phyloP scores from a whole-genome alignment of 768 basidiomycete genomes.

The Hygrophoropsis aurantiaca region DNA sequence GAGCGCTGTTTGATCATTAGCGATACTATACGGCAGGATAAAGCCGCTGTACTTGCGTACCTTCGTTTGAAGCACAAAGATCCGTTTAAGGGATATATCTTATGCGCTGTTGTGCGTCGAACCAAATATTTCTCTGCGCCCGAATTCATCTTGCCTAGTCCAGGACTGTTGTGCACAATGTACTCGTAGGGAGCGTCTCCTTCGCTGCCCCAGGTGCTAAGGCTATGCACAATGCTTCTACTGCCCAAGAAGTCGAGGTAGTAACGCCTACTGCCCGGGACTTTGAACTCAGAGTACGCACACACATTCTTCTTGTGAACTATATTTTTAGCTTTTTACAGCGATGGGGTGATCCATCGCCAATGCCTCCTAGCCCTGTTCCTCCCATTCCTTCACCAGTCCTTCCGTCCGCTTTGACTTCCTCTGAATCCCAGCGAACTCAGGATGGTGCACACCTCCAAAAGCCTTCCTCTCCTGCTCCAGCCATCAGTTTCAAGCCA shows the following conservation, averaged over 20 bases:
- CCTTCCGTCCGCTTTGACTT: background rate
- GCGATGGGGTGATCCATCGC: slow-evolving; percentile 72
- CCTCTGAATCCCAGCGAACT: background rate
- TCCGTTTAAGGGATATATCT: slow-evolving; percentile 70
- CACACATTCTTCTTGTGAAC: slow-evolving; percentile 3
- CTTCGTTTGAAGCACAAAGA: slow-evolving; percentile 80
- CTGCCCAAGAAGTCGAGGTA: slow-evolving; percentile 78
- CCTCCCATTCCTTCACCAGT: slow-evolving; percentile 22
- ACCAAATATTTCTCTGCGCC: background rate
- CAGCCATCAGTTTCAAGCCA: slow-evolving; percentile 47
- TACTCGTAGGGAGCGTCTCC: slow-evolving; percentile 75
- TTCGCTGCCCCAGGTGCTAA: slow-evolving; percentile 75
- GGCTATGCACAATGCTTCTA: slow-evolving; percentile 77
- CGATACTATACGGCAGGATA: slow-evolving; percentile 75
- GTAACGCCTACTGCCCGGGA: slow-evolving; percentile 58
- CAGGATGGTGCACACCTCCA: background rate
- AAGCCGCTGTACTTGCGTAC: slow-evolving; percentile 77
- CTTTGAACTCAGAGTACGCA: slow-evolving; percentile 53
- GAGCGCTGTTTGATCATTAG: slow-evolving; percentile 34
- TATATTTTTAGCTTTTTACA: slow-evolving; percentile 24
- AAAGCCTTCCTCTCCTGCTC: slow-evolving; percentile 2
- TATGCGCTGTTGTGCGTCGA: slow-evolving; percentile 66
- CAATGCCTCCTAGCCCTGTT: slow-evolving; percentile 54
- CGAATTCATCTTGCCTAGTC: slow-evolving; percentile 31
- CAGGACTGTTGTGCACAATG: slow-evolving; percentile 71